Evolutionary conservation across 2,329 filamentous ascomycete species (phyloP), one percentile per base, ranked within the genome.

Genomic region (Ophiocordyceps sinensis): DNA sequence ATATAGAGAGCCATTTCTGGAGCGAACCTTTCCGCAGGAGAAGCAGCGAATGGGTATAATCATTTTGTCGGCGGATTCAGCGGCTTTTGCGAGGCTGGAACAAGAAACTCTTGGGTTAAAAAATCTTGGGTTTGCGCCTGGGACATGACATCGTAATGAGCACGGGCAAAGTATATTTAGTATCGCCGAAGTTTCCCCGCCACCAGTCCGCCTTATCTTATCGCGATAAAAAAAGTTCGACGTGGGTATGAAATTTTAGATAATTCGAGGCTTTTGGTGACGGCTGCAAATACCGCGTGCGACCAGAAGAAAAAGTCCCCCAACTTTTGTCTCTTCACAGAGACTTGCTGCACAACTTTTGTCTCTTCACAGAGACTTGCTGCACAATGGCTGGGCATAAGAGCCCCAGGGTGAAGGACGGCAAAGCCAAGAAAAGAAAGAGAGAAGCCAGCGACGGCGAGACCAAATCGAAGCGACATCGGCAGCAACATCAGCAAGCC

Each of bases 31-130:
- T 64, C 91, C 91, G 64, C 91, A 98, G 44, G 91, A 96, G 67
- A 98, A 98, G 69, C 91, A 98, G 52, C 91, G 86, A 50, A 98
- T 85, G 3, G 91, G 91, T 52, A 98, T 96, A 65, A 98, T 98
- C 91, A 98, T 98, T 43, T 66, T 82, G 67, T 51, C 47, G 32
- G 30, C 21, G 21, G 12, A 14, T 15, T 10, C 10, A 10, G 32
- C 7, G 32, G 5, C 3, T 4, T 15, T n/a, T 35, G 9, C n/a
- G 6, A 17, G n/a, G 3, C 13, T 15, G n/a, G 31, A 26, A 17
- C 34, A 21, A 23, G 14, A n/a, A n/a, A n/a, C n/a, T n/a, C n/a
- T n/a, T n/a, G n/a, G n/a, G n/a, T n/a, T n/a, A 19, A 19, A 19
- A 28, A 37, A 26, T 7, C 11, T 32, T 19, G 13, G 28, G 14